Base-by-base conservation (phyloP, 2,329 filamentous ascomycete genomes). In the Bipolaris cookei region DNA sequence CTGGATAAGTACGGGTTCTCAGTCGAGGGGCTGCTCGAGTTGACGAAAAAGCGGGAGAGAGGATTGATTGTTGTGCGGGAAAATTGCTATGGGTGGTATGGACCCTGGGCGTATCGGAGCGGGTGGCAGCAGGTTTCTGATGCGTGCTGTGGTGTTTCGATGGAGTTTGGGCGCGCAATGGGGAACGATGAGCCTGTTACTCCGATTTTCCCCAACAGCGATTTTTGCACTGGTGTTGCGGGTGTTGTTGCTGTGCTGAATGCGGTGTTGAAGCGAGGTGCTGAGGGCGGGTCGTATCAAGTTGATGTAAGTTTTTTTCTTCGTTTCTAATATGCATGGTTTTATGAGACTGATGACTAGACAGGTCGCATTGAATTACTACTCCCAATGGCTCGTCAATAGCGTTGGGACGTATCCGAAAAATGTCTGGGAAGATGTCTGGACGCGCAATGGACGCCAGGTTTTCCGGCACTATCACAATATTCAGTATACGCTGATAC, bases 61-160 rank as follows among this genome's bases (percentile, higher is more conserved):
- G 81, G 81, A 0, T 73, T 83, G 20, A 74, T 84, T 16, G 78
- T 82, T 42, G 78, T 81, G 3, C 70, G 79, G 3, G 82, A 84
- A 70, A 84, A 84, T 61, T 84, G 81, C 65, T 85, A 83, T 58
- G 83, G 83, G 0, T 84, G 78, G 75, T 63, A 82, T 47, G 83
- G 82, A 0, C 79, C 79, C 0, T 82, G 79, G 78, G 67, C 71
- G 7, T 69, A 78, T 28, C 71, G 82, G 3, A 79, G 74, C 35
- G 82, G 82, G 1, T 85, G 82, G 82, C 83, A 85, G 68, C 81
- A 83, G 64, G 83, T 84, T 52, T 78, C 76, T 28, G 81, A 84
- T 64, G 78, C 80, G 3, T 69, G 66, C 51, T 67, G 64, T 51
- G 82, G 82, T 25, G 77, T 83, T 0, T 82, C 80, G 0, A 72